These are phyloP conservation scores for Claviceps sp. DNA, from an alignment of 2,329 filamentous ascomycete species.

Conservation along the genomic window DNA sequence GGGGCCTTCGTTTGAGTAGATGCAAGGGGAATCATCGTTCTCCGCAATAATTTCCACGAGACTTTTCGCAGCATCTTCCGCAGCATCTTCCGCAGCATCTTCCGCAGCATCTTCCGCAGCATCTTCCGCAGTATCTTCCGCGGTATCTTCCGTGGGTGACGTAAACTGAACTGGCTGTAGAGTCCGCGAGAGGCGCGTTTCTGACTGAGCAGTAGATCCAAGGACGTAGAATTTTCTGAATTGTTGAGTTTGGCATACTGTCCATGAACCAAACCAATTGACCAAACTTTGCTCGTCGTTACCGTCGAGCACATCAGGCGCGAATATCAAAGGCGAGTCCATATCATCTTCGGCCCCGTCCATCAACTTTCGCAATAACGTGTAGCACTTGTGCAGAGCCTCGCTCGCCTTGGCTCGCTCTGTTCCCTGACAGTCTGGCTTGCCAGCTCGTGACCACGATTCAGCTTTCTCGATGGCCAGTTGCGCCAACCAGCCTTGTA, in stretches of 20 bases:
- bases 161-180: slow-evolving; percentile 6
- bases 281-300: slow-evolving; percentile 50
- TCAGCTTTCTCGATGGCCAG: slow-evolving; percentile 13
- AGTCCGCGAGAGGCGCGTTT: slow-evolving; percentile 12
- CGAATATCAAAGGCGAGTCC: slow-evolving; percentile 28
- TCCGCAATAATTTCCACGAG: background rate
- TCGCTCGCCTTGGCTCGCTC: slow-evolving; percentile 7
- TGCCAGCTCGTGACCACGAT: background rate
- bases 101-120: no score
- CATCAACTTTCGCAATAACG: slow-evolving; percentile 10
- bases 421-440: background rate
- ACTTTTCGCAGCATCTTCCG: no score
- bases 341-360: slow-evolving; percentile 6
- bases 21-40: background rate
- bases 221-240: slow-evolving; percentile 43
- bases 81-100: no score
- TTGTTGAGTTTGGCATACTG: slow-evolving; percentile 31
- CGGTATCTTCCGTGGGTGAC: background rate
- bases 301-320: slow-evolving; percentile 33
- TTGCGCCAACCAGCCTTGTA: slow-evolving; percentile 18
- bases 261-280: slow-evolving; percentile 51
- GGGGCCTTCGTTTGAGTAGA: background rate
- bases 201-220: slow-evolving; percentile 25
- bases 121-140: no score
- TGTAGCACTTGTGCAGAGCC: slow-evolving; percentile 12